Percentiles rank a stretch among this genome's conserved stretches.
These are phyloP conservation scores for Isatis lusitanica DNA, from an alignment of 441 rosid genomes.

Conservation along the genomic window DNA sequence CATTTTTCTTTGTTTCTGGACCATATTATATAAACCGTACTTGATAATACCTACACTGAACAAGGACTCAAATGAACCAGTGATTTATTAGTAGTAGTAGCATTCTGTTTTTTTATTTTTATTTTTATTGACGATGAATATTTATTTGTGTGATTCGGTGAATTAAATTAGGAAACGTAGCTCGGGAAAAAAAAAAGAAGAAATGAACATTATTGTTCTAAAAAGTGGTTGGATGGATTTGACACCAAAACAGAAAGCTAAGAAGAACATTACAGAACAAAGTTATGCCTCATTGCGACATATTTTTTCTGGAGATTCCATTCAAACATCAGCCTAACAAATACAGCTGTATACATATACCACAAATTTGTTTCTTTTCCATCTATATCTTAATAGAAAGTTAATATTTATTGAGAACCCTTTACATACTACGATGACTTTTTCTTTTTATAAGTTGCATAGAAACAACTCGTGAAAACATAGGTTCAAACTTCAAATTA, in stretches of 20 bases:
- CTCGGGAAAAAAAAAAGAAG: background rate
- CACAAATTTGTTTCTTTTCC: background rate
- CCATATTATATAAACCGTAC: background rate
- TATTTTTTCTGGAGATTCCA: constrained; percentile 31
- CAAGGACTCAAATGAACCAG: constrained; percentile 13
- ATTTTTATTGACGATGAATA: background rate
- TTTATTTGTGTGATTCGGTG: constrained; percentile 14
- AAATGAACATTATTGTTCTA: constrained; percentile 23
- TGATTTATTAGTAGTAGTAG: background rate
- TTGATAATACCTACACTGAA: background rate
- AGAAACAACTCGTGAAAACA: too few species aligned
- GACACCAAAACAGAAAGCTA: constrained; percentile 38
- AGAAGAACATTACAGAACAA: constrained; percentile 33
- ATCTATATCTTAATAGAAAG: background rate
- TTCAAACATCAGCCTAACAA: constrained; percentile 30
- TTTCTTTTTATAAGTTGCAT: too few species aligned
- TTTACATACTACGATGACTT: too few species aligned
- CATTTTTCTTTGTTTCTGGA: constrained; percentile 19
- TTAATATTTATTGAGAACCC: background rate
- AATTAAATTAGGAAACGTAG: constrained; percentile 32
- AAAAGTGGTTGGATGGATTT: constrained; percentile 32
- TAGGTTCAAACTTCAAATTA: too few species aligned
- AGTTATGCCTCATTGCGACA: constrained; percentile 33
- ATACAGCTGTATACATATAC: constrained; percentile 30
- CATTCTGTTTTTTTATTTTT: background rate